Evolutionary conservation across 441 rosid genomes (phyloP).

Genomic region (Caryocar brasiliense): DNA sequence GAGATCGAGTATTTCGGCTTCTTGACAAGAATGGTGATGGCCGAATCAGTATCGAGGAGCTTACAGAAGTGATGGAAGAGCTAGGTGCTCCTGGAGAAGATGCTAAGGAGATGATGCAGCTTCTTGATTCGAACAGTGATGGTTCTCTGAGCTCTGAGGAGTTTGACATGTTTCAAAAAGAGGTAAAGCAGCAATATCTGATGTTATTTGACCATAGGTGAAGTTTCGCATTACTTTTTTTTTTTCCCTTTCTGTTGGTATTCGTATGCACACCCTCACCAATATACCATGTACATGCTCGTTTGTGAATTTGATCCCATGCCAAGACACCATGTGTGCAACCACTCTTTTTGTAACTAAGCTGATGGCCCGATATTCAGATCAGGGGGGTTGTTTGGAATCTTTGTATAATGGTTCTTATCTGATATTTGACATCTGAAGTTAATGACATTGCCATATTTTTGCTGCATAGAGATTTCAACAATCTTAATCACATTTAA

Average conservation of each 20-base stretch:
- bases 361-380: no score
- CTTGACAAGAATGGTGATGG: conserved; percentile 92
- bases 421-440: no score
- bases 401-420: no score
- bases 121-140: conserved; percentile 86
- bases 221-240: background rate
- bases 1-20: conserved; percentile 61
- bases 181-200: conserved; percentile 28
- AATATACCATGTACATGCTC: no score
- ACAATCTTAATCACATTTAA: no score
- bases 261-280: no score
- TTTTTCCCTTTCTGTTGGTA: background rate
- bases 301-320: no score
- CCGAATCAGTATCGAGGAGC: conserved; percentile 88
- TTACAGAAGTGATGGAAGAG: conserved; percentile 96
- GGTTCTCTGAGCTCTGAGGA: conserved; percentile 92
- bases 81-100: conserved; percentile 90
- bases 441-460: no score
- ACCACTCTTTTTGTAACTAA: no score
- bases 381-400: no score
- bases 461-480: no score
- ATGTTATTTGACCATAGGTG: background rate
- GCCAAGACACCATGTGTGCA: no score
- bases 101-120: conserved; percentile 90
- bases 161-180: conserved; percentile 70